Evolutionary conservation across 2,329 filamentous ascomycete species (phyloP).

Genomic region (Sclerotinia glacialis): DNA sequence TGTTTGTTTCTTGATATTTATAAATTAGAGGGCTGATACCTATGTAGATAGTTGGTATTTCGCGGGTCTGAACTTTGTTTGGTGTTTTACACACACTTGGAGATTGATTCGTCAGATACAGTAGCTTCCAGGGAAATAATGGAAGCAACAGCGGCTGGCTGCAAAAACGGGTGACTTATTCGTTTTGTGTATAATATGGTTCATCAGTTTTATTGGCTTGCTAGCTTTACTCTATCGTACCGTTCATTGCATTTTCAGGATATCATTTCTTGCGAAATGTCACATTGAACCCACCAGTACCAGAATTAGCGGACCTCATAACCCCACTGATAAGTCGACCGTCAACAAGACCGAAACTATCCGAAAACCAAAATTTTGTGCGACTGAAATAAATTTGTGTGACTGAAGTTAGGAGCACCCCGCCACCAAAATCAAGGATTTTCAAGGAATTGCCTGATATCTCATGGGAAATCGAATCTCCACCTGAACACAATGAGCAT

Average conservation of each 20-base stretch:
- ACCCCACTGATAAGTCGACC: background rate
- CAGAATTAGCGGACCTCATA: too few relatives aligned
- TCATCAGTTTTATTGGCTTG: too few relatives aligned
- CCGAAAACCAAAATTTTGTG: background rate
- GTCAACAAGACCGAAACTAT: background rate
- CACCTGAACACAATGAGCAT: background rate
- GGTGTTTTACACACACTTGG: background rate
- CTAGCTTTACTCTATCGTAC: too few relatives aligned
- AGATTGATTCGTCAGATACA: background rate
- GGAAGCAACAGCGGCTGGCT: background rate
- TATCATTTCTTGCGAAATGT: too few relatives aligned
- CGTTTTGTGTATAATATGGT: background rate
- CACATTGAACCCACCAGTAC: too few relatives aligned
- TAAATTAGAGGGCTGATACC: background rate
- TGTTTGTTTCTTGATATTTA: background rate
- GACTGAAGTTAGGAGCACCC: background rate
- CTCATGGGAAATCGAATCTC: background rate
- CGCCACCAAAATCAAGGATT: background rate
- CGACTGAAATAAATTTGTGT: background rate
- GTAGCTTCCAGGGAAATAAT: background rate
- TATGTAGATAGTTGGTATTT: background rate
- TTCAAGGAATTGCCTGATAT: background rate
- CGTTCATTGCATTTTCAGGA: too few relatives aligned
- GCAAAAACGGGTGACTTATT: background rate
- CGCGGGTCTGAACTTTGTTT: background rate